Evolutionary conservation across 148 eudicot species (phyloP), one percentile per base, ranked within the genome.

Genomic region (Tetragonia tetragonoides): DNA sequence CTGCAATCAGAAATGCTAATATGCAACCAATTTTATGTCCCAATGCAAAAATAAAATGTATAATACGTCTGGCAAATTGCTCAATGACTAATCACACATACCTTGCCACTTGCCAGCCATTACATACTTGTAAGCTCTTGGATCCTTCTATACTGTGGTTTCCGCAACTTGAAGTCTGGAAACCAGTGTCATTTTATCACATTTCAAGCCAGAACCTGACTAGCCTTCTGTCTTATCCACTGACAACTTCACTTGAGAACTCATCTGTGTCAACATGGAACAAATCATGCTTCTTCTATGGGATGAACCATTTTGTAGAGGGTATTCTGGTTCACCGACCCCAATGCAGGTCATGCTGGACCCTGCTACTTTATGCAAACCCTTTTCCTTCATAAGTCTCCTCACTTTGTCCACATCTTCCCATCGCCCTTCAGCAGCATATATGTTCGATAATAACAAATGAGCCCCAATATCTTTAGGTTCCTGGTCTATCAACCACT

Each of bases 351-450:
- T 37, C 81, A 66, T 66, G 77, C 88, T 86, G 61, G 78, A 77
- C 54, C 92, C 92, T 14, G 66, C 78, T 51, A 65, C 76, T 78
- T 87, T 87, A 28, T 75, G 70, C 77, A 87, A 79, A 21, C 89
- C 87, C 20, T 82, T 87, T 34, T 85, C 82, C 68, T 51, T 80
- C 83, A 89, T 80, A 61, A 79, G 74, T 75, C 49, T 71, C 77
- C 92, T 84, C 71, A 89, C 77, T 42, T 77, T 77, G 10, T 87
- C 88, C 15, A 87, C 93, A 12, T 87, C 89, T 71, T 83, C 83
- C 90, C 93, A 87, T 75, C 87, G 70, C 28, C 87, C 88, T 76
- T 75, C 84, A 56, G 74, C 81, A 20, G 93, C 93, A 85, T 87
- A 87, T 74, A 87, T 76, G 75, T 89, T 85, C 17, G 90, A 86